Percentiles rank a stretch among this genome's conserved stretches.
Conservation (phyloP, 192 early-diverging fungal species). For the Coemansia sp. region DNA sequence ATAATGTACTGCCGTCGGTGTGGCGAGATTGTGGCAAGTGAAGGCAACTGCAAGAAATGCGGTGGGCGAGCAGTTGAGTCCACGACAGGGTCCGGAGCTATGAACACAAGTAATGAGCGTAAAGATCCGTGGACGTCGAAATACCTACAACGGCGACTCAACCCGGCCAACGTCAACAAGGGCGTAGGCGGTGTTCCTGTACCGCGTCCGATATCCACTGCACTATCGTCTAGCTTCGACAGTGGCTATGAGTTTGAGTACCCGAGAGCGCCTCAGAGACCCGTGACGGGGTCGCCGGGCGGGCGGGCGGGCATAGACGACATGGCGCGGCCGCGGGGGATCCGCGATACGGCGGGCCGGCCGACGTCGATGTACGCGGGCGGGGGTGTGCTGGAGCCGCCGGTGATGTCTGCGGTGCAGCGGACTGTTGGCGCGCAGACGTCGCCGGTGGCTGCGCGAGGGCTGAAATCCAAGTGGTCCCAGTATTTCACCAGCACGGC, state of each 20-base stretch:
- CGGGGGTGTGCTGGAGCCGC: slow-evolving; percentile 21
- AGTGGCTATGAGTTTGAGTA: slow-evolving; percentile 1
- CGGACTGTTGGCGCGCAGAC: slow-evolving; percentile 27
- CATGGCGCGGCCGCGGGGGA: slow-evolving; percentile 22
- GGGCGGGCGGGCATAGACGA: neutral
- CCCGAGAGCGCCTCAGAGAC: slow-evolving; percentile 6
- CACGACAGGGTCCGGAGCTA: slow-evolving; percentile 26
- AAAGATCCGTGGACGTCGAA: slow-evolving; percentile 54
- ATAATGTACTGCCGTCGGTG: slow-evolving; percentile 52
- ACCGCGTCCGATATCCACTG: slow-evolving; percentile 1
- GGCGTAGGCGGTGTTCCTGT: neutral
- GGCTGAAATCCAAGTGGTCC: slow-evolving; percentile 44
- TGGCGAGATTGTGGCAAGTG: slow-evolving; percentile 33
- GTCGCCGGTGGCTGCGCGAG: neutral
- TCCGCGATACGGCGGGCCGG: slow-evolving; percentile 36
- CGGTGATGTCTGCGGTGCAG: slow-evolving; percentile 45
- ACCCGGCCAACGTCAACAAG: slow-evolving; percentile 15
- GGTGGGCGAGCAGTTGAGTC: slow-evolving; percentile 40
- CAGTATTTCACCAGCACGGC: slow-evolving; percentile 50
- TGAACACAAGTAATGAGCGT: slow-evolving; percentile 15
- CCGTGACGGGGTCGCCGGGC: slow-evolving; percentile 26
- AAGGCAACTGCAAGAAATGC: slow-evolving; percentile 28
- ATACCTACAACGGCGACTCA: slow-evolving; percentile 45
- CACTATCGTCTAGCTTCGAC: slow-evolving; percentile 24
- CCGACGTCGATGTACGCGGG: slow-evolving; percentile 44